Base-by-base conservation (phyloP, 2,329 filamentous ascomycete species). In the Biscogniauxia marginata region DNA sequence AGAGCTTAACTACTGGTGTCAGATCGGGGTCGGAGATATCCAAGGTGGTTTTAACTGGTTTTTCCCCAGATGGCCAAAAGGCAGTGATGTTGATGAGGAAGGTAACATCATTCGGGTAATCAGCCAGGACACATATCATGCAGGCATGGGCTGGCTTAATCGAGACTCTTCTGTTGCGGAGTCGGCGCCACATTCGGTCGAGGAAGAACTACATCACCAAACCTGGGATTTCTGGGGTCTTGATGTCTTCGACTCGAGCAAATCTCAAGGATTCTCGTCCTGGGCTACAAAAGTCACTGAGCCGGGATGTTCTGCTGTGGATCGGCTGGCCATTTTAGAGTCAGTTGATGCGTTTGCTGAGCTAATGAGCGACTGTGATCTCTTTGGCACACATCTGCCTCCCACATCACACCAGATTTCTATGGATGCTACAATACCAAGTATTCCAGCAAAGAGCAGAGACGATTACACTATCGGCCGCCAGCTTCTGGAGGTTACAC, bases 1-100 rank as follows among this genome's bases (percentile, higher is more conserved):
- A 54, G 92, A 98, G 59, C 81, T 99, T 23, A 88, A 96, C 70
- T 95, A 96, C 70, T 99, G 93, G 93, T 99, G 96, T 70, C 95
- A 99, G 71, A 92, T 98, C 74, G 91, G 89, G 0, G 85, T 99
- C 8, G 96, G 95, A 4, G 95, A 96, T 69, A 80, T 85, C n/a
- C 89, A 89, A 64, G 89, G 90, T 19, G 93, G 95, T 0, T 83
- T 96, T 46, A 90, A 93, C 65, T 99, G 96, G 93, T 90, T 96
- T 65, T 86, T 89, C 64, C 84, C 88, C 49, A 82, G 88, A 55
- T 93, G 87, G 85, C 89, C 90, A 7, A 83, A 81, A 46, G 89
- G 89, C 0, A 79, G 79, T 21, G 89, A 93, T 66, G 67, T 87
- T 3, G 87, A 93, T 65, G 77, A 83, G 52, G 72, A 86, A 46